Evolutionary conservation across 1,139 yeast genomes (phyloP).

Genomic region (Pichia sp.): DNA sequence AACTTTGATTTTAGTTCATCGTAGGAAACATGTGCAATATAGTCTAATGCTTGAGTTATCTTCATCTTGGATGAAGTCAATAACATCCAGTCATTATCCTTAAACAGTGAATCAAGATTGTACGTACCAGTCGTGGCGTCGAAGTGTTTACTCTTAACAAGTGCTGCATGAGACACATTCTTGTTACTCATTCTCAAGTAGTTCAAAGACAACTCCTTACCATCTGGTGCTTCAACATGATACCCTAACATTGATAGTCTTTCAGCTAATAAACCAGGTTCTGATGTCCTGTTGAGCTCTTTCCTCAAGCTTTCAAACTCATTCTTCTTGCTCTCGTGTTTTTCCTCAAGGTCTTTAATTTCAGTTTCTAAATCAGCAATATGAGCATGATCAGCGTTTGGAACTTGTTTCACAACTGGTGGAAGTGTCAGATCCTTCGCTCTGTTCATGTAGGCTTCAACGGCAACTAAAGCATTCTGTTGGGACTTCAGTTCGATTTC

Average conservation of each 20-base stretch:
- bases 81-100: slow-evolving; percentile 10
- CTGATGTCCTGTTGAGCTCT: slow-evolving; percentile 1
- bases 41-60: too few relatives aligned
- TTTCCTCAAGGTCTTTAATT: slow-evolving; percentile 6
- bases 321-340: slow-evolving; percentile 8
- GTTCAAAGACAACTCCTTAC: slow-evolving; percentile 3
- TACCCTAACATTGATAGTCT: slow-evolving; percentile 15
- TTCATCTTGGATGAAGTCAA: too few relatives aligned
- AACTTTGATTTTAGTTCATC: slow-evolving; percentile 15
- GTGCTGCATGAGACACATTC: slow-evolving; percentile 2
- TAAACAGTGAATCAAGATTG: slow-evolving; percentile 3
- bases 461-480: slow-evolving; percentile 13
- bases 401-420: slow-evolving; percentile 5
- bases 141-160: slow-evolving; percentile 12
- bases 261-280: slow-evolving; percentile 9
- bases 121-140: slow-evolving; percentile 13
- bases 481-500: slow-evolving; percentile 12
- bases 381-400: slow-evolving; percentile 1
- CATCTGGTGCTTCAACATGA: slow-evolving; percentile 7
- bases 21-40: too few relatives aligned
- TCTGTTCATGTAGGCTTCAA: slow-evolving; percentile 13
- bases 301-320: slow-evolving; percentile 2
- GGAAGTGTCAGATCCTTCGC: slow-evolving; percentile 11
- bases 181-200: slow-evolving; percentile 1
- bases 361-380: slow-evolving; percentile 8